phyloP scores from a whole-genome alignment of 257 asterid genomes.

The Agastache rugosa region DNA sequence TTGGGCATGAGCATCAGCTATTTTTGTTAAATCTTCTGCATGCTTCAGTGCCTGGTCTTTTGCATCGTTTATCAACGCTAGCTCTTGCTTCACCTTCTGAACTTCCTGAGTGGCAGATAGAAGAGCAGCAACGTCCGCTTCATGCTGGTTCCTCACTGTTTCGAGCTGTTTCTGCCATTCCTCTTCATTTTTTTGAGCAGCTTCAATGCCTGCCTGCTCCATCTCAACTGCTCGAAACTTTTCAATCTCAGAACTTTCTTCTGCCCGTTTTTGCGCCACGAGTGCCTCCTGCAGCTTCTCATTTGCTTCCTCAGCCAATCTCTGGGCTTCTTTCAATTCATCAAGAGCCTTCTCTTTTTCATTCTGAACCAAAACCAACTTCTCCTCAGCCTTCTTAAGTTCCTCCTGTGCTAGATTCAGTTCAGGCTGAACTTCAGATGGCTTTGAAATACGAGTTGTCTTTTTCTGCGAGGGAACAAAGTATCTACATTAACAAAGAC shows the following conservation, averaged over 20 bases:
- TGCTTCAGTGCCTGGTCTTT: slow-evolving; percentile 77
- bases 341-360: slow-evolving; percentile 78
- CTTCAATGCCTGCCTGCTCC: slow-evolving; percentile 93
- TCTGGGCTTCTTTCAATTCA: slow-evolving; percentile 76
- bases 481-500: slow-evolving; percentile 18
- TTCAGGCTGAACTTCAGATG: slow-evolving; percentile 73
- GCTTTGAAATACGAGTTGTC: slow-evolving; percentile 59
- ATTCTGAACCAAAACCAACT: slow-evolving; percentile 65
- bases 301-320: slow-evolving; percentile 71
- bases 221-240: slow-evolving; percentile 85
- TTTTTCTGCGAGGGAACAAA: slow-evolving; percentile 58
- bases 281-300: slow-evolving; percentile 88
- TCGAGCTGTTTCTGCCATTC: slow-evolving; percentile 85
- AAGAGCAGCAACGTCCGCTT: slow-evolving; percentile 76
- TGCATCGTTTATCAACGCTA: slow-evolving; percentile 64
- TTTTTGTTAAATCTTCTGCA: slow-evolving; percentile 80
- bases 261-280: slow-evolving; percentile 84
- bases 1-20: slow-evolving; percentile 73
- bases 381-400: slow-evolving; percentile 83
- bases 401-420: slow-evolving; percentile 72
- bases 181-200: slow-evolving; percentile 79
- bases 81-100: slow-evolving; percentile 75
- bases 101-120: slow-evolving; percentile 72
- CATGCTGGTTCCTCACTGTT: slow-evolving; percentile 75
- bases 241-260: slow-evolving; percentile 85